Percentiles rank a stretch among this genome's conserved stretches.
Conservation (phyloP, 371 early-diverging fungal species). For the Apophysomyces sp. region DNA sequence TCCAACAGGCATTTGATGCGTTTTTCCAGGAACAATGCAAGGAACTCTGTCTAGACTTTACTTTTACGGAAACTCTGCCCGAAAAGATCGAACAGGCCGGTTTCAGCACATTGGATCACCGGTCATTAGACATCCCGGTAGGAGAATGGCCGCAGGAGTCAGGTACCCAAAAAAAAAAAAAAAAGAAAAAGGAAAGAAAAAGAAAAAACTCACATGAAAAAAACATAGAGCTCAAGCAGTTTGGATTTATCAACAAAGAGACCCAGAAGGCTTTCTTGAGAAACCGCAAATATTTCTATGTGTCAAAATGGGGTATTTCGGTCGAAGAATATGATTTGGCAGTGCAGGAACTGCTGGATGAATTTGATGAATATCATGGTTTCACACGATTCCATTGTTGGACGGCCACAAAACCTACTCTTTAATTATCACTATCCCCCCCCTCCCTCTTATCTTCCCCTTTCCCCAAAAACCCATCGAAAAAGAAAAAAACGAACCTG, state of each 20-base stretch:
- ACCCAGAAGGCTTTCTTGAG: conserved; percentile 36
- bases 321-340: conserved; percentile 45
- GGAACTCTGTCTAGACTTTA: conserved; percentile 20
- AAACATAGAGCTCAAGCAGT: conserved; percentile 38
- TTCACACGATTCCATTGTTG: conserved; percentile 43
- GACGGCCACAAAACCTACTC: conserved; percentile 32
- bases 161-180: conserved; percentile 19
- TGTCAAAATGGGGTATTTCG: conserved; percentile 40
- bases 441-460: neutral
- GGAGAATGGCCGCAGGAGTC: conserved; percentile 51
- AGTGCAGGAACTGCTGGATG: conserved; percentile 37
- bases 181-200: neutral
- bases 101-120: conserved; percentile 24
- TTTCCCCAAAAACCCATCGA: neutral
- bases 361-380: conserved; percentile 43
- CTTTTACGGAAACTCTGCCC: conserved; percentile 16
- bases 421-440: neutral
- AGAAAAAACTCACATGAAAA: neutral
- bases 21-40: conserved; percentile 36
- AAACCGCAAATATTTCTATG: conserved; percentile 31
- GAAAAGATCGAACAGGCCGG: conserved; percentile 19
- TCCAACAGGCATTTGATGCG: conserved; percentile 42
- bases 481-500: too few species aligned
- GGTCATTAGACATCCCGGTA: conserved; percentile 39
- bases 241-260: conserved; percentile 52